phyloP scores from a whole-genome alignment of 345 rosid genomes.

The Moricandia arvensis region DNA sequence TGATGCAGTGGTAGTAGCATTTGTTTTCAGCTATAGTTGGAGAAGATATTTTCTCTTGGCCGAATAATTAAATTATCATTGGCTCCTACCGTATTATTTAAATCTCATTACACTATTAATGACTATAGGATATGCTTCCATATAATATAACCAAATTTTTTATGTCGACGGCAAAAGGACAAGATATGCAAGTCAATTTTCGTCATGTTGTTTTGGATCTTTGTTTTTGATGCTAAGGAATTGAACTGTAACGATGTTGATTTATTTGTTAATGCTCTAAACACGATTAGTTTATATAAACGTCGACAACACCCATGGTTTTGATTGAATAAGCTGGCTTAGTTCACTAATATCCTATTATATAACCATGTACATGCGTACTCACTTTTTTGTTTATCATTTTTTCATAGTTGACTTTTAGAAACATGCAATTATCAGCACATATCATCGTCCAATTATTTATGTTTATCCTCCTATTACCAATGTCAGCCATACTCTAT shows the following conservation, averaged over 20 bases:
- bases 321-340: background rate
- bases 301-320: background rate
- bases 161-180: slow-evolving; percentile 35
- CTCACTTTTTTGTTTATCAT: too few species aligned
- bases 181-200: slow-evolving; percentile 14
- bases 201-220: slow-evolving; percentile 33
- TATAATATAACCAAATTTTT: slow-evolving; percentile 9
- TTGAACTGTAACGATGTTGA: slow-evolving; percentile 24
- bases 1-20: slow-evolving; percentile 2
- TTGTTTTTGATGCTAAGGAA: background rate
- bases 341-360: background rate
- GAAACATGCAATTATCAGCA: too few species aligned
- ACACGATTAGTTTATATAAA: background rate
- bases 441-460: too few species aligned
- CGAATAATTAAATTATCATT: slow-evolving; percentile 17
- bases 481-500: too few species aligned
- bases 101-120: background rate
- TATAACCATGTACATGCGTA: too few species aligned
- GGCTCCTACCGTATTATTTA: background rate
- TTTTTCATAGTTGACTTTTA: too few species aligned
- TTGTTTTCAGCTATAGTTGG: slow-evolving; percentile 31
- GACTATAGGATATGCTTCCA: slow-evolving; percentile 3
- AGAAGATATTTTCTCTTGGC: slow-evolving; percentile 20
- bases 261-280: slow-evolving; percentile 19
- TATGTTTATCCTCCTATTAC: too few species aligned